Evolutionary conservation across 108 stramenopile species (phyloP).

Genomic region (Cyclotella distinguenda): DNA sequence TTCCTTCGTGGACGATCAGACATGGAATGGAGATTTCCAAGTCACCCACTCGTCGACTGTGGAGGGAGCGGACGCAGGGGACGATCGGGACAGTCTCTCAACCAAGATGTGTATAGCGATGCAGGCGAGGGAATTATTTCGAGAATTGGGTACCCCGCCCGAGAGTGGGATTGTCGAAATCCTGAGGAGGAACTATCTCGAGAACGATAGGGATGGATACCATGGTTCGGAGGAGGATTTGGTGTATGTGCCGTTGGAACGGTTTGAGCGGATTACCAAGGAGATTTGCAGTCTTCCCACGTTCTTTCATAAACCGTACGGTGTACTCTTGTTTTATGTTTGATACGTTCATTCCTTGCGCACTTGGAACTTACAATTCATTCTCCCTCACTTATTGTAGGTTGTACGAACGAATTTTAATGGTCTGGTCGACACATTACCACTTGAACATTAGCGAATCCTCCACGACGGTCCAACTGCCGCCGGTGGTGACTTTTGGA

Average conservation of each 20-base stretch:
- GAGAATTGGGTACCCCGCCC: slow-evolving; percentile 33
- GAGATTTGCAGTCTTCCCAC: slow-evolving; percentile 89
- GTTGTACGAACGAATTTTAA: slow-evolving; percentile 79
- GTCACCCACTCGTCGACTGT: too few species aligned
- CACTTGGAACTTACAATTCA: too few species aligned
- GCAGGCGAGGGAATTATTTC: slow-evolving; percentile 23
- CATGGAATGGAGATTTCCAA: slow-evolving; percentile 42
- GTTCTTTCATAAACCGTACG: slow-evolving; percentile 91
- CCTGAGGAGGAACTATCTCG: not conserved
- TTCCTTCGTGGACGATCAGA: slow-evolving; percentile 43
- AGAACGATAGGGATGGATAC: slow-evolving; percentile 8
- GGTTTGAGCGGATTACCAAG: slow-evolving; percentile 91
- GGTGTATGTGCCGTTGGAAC: slow-evolving; percentile 54
- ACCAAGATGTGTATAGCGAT: slow-evolving; percentile 26
- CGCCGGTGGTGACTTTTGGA: slow-evolving; percentile 51
- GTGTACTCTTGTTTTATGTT: too few species aligned
- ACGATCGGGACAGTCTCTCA: not conserved
- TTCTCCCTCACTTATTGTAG: too few species aligned
- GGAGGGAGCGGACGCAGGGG: not conserved
- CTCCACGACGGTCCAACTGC: slow-evolving; percentile 2
- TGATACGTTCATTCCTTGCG: too few species aligned
- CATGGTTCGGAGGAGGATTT: slow-evolving; percentile 28
- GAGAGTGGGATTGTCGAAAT: not conserved
- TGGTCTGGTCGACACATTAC: slow-evolving; percentile 51
- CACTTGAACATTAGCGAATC: slow-evolving; percentile 1